Percentiles rank a stretch among this genome's conserved stretches.
These are phyloP conservation scores for Podaxis sp. DNA, from an alignment of 768 basidiomycete species.

Conservation along the genomic window DNA sequence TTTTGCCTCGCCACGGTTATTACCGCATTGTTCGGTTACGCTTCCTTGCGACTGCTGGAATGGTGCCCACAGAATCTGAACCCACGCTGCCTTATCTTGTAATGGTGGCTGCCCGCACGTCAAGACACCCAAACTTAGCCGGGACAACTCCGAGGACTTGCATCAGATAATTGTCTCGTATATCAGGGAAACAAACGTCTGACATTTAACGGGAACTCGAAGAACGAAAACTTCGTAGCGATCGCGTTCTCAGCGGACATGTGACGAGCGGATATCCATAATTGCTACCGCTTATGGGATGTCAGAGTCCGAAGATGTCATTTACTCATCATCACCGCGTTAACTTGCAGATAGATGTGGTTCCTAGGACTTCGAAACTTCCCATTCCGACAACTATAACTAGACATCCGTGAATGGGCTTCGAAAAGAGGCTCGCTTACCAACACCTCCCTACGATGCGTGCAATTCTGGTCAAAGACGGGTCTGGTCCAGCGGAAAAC, in stretches of 20 bases:
- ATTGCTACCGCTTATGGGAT: too few species aligned
- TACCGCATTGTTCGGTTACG: background rate
- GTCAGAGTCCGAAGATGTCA: background rate
- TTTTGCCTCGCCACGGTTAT: background rate
- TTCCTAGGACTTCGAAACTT: background rate
- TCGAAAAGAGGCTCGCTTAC: background rate
- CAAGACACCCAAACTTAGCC: background rate
- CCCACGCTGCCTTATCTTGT: background rate
- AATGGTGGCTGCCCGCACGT: background rate
- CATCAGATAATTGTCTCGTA: background rate
- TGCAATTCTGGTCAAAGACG: constrained; percentile 76
- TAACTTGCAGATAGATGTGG: background rate
- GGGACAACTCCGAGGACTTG: background rate
- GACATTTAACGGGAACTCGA: background rate
- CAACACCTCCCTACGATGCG: constrained; percentile 50
- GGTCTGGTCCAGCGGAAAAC: constrained; percentile 71
- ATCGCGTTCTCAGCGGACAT: too few species aligned
- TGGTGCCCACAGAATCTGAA: background rate
- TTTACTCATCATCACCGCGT: background rate
- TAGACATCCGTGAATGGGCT: background rate
- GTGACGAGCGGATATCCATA: too few species aligned
- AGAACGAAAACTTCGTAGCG: background rate
- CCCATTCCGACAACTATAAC: background rate
- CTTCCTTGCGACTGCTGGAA: background rate
- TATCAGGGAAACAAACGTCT: background rate